A percentile compares a stretch with the other conserved stretches of the same genome.
These are phyloP conservation scores for Carpinus viminea DNA, from an alignment of 306 rosid genomes.

Conservation along the genomic window DNA sequence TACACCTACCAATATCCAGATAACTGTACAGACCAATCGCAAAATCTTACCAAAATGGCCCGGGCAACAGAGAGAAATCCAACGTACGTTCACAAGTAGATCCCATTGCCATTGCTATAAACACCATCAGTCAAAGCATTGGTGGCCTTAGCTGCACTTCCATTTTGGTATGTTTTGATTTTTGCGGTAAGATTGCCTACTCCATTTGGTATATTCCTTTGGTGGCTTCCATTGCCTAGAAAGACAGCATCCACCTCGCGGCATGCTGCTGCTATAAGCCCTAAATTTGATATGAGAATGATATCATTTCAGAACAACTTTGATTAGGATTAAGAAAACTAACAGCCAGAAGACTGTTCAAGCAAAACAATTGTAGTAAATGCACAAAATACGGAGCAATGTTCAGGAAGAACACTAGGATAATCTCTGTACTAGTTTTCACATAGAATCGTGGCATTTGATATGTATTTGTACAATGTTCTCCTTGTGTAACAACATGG, in stretches of 20 bases:
- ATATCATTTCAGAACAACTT: constrained; percentile 9
- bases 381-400: background rate
- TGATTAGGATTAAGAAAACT: background rate
- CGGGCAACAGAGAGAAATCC: background rate
- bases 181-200: constrained; percentile 38
- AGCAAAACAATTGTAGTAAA: background rate
- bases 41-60: constrained; percentile 28
- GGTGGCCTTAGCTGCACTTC: constrained; percentile 30
- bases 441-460: background rate
- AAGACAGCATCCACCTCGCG: constrained; percentile 57
- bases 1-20: constrained; percentile 45
- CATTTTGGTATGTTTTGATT: constrained; percentile 43
- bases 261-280: constrained; percentile 82
- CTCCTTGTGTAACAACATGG: background rate
- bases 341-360: background rate
- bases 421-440: background rate
- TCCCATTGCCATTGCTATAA: constrained; percentile 52
- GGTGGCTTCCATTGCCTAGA: constrained; percentile 40
- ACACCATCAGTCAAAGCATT: constrained; percentile 43
- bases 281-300: constrained; percentile 40
- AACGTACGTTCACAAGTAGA: constrained; percentile 39
- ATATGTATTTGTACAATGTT: background rate
- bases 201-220: constrained; percentile 34
- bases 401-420: background rate
- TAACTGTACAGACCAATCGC: constrained; percentile 53